phyloP scores from a whole-genome alignment of 202 grass and related monocot genomes.

The Setaria viridis region DNA sequence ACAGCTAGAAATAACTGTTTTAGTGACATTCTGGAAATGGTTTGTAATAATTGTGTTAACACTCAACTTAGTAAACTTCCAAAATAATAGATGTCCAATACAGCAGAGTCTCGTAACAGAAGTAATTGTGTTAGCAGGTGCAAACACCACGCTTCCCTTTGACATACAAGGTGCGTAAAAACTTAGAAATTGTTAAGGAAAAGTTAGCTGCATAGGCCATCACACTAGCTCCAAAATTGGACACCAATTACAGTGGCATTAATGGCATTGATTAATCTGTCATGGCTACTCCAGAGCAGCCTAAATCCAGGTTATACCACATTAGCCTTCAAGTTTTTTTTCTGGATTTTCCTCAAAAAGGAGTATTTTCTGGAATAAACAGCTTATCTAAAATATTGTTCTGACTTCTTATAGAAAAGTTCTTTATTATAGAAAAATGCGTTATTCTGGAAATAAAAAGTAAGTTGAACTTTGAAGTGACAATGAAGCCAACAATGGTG shows the following conservation, averaged over 20 bases:
- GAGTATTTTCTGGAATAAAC: not conserved
- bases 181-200: not conserved
- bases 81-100: constrained; percentile 4
- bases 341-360: not conserved
- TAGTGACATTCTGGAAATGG: constrained; percentile 24
- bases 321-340: not conserved
- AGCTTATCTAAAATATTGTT: not conserved
- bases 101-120: constrained; percentile 6
- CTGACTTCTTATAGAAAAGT: constrained; percentile 4
- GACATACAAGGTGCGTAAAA: constrained; percentile 22
- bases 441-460: not conserved
- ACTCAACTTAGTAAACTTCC: constrained; percentile 7
- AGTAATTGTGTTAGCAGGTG: constrained; percentile 27
- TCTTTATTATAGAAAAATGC: not conserved
- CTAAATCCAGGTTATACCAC: not conserved
- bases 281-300: not conserved
- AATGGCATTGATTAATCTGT: constrained; percentile 11
- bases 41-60: not conserved
- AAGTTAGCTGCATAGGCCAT: not conserved
- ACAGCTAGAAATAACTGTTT: constrained; percentile 14
- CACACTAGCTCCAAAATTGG: not conserved
- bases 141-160: not conserved
- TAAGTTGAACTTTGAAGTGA: constrained; percentile 14
- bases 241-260: constrained; percentile 3
- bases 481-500: constrained; percentile 23